phyloP scores from a whole-genome alignment of 768 basidiomycete genomes.

The Xanthoconium stramineum region DNA sequence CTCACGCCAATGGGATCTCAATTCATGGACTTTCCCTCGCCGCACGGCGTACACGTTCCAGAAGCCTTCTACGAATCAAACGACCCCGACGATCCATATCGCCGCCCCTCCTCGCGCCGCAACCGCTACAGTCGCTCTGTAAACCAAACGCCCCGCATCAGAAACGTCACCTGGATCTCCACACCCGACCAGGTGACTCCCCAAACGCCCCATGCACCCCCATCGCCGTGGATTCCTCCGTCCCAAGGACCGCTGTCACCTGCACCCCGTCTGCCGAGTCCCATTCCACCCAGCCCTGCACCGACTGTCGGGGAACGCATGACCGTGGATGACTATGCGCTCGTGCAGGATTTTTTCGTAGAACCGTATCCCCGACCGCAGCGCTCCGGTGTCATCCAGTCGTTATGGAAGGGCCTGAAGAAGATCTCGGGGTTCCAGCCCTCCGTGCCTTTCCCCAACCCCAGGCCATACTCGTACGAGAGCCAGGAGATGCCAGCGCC shows the following conservation, averaged over 20 bases:
- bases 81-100: slow-evolving; percentile 11
- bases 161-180: slow-evolving; percentile 25
- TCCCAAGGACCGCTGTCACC: slow-evolving; percentile 10
- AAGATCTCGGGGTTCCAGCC: slow-evolving; percentile 23
- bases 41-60: slow-evolving; percentile 23
- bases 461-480: background rate
- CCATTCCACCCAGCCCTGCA: slow-evolving; percentile 19
- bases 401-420: slow-evolving; percentile 34
- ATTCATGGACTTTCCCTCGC: slow-evolving; percentile 19
- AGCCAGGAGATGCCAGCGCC: slow-evolving; percentile 4
- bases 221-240: slow-evolving; percentile 4
- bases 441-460: slow-evolving; percentile 2
- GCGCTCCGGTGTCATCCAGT: slow-evolving; percentile 22
- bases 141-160: slow-evolving; percentile 20
- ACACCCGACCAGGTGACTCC: slow-evolving; percentile 13
- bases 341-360: background rate
- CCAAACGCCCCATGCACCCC: slow-evolving; percentile 5
- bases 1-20: slow-evolving; percentile 21
- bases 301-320: slow-evolving; percentile 31
- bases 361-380: slow-evolving; percentile 11
- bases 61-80: slow-evolving; percentile 5
- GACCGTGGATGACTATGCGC: slow-evolving; percentile 20
- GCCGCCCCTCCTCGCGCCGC: slow-evolving; percentile 4
- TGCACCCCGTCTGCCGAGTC: slow-evolving; percentile 8
- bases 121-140: slow-evolving; percentile 23